Base-by-base conservation (phyloP, 2,329 filamentous ascomycete genomes). In the Rhynchosporium secalis region DNA sequence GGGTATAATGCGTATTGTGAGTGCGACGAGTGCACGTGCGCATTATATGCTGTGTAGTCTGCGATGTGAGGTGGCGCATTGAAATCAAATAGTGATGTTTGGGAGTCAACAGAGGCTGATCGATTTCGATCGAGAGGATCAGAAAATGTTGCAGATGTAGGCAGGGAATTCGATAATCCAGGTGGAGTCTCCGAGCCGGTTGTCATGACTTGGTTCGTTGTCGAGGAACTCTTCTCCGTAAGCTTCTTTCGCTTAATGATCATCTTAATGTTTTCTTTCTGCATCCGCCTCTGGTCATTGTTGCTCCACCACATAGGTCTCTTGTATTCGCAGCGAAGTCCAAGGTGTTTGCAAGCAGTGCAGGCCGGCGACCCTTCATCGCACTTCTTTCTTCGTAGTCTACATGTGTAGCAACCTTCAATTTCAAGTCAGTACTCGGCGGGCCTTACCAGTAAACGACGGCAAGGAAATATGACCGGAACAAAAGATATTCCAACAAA, bases 171-270 rank as follows among this genome's bases (percentile, higher is more conserved):
- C 72, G 90, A 91, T 61, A 95, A 83, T 68, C 88, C 87, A 9
- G 90, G 90, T 67, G 91, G 91, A 61, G 90, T 90, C 76, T 84
- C 82, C 66, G 75, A 76, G 72, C 77, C 78, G 65, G 79, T 76
- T 26, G 69, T 67, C 70, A 74, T 80, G 69, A 84, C 78, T 46
- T 83, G 80, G 56, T 65, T 66, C 59, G 81, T 81, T 66, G 82
- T 80, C 10, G 68, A 61, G 61, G 85, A 80, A 49, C 86, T 82
- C 85, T 96, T 96, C 78, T 97, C 94, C 31, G 88, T 87, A 69
- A 96, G 83, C 84, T 98, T 98, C 75, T 95, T 98, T 75, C 89
- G 86, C 86, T 96, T 97, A 82, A 99, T 98, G 77, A 94, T 91
- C 77, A 90, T 89, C 83, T 99, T 99, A 83, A 99, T 96, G 70